Evolutionary conservation across 257 asterid genomes (phyloP), one percentile per base, ranked within the genome.

Genomic region (Lycium ferocissimum): DNA sequence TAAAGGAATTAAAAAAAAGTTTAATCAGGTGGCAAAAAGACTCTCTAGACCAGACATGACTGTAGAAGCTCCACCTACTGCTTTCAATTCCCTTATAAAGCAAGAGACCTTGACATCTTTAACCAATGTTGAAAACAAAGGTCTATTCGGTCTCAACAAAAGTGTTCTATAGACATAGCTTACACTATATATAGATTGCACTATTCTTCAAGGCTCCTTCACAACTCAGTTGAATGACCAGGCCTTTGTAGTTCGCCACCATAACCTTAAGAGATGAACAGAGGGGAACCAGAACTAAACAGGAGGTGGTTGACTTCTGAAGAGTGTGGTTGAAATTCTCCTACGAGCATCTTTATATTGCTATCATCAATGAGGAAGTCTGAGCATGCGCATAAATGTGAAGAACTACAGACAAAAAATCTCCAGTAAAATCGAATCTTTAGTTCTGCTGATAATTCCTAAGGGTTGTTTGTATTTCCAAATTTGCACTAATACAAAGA

Each of bases 201-300:
- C 33, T 76, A 26, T 49, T 75, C 81, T 76, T 76, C 47, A 76
- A 51, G 9, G 18, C 63, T 51, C 81, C 61, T 49, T 76, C 63
- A 51, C 81, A 76, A 76, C 81, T 49, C 40, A 76, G 45, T 76
- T 22, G 81, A 76, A 49, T 51, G 63, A 26, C 62, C 63, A 49
- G 62, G 81, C 14, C 47, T 13, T 76, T 76, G 63, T 22, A 49
- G 45, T 62, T 76, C 63, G 3, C 66, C 43, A 1, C 80, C 58
- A 75, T 49, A 75, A 75, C 81, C 81, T 47, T 47, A 75, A 49
- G 81, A 75, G 59, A 73, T 72, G 80, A 72, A 45, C 80, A 45
- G 7, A 37, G 14, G 9, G 9, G 58, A 72, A 45, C 80, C 58
- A 72, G 80, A 45, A 72, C 80, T 49, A 75, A 47, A 47, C 61